Percentiles rank a stretch among this genome's conserved stretches.
Conservation (phyloP, 148 eudicot genomes). For the Chenopodium suecicum region DNA sequence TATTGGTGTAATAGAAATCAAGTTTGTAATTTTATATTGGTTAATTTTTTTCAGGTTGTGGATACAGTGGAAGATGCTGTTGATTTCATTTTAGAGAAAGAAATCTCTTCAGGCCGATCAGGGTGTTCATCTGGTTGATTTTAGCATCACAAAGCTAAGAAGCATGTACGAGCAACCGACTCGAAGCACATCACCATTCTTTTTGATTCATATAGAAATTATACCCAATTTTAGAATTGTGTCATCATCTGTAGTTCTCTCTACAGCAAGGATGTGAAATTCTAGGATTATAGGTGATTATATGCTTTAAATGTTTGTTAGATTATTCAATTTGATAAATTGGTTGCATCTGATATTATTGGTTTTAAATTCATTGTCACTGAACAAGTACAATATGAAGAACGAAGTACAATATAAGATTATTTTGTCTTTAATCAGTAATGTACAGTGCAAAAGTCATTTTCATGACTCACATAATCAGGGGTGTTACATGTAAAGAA, state of each 20-base stretch:
- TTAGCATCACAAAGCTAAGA: neutral
- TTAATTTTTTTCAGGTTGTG: slow-evolving; percentile 36
- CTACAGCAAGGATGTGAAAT: neutral
- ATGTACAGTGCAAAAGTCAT: too few species aligned
- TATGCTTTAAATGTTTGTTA: too few species aligned
- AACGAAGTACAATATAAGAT: too few species aligned
- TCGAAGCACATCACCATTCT: neutral
- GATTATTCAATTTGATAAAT: too few species aligned
- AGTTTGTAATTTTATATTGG: neutral
- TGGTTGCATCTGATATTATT: too few species aligned
- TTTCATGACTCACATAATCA: too few species aligned
- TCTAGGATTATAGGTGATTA: neutral
- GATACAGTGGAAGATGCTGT: slow-evolving; percentile 55
- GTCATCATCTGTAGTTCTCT: neutral
- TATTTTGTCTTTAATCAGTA: too few species aligned
- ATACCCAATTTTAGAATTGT: neutral
- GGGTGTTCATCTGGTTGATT: neutral
- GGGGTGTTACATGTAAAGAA: too few species aligned
- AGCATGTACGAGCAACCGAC: neutral
- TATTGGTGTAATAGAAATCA: too few species aligned
- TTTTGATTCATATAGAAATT: neutral
- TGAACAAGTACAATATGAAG: too few species aligned
- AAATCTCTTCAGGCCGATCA: neutral
- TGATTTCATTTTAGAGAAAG: slow-evolving; percentile 42
- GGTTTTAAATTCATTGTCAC: too few species aligned